These are phyloP conservation scores for Macrolepiota fuliginosa DNA, from an alignment of 768 basidiomycete genomes.

Conservation along the genomic window DNA sequence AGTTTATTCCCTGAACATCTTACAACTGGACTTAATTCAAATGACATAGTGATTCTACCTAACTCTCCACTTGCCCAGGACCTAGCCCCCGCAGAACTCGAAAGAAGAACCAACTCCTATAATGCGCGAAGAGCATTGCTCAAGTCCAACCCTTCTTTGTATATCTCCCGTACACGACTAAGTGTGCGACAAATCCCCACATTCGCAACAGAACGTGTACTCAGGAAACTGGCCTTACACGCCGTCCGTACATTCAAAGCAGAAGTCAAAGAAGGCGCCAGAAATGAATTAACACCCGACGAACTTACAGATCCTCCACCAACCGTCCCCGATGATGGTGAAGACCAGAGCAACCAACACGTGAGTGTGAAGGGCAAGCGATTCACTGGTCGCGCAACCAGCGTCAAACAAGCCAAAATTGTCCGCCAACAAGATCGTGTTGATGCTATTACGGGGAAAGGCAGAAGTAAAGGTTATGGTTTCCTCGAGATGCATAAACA, in stretches of 20 bases:
- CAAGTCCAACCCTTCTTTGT: slow-evolving; percentile 89
- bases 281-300: slow-evolving; percentile 65
- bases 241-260: slow-evolving; percentile 75
- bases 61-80: slow-evolving; percentile 77
- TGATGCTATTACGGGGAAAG: slow-evolving; percentile 83
- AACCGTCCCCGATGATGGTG: slow-evolving; percentile 17
- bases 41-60: slow-evolving; percentile 76
- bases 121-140: slow-evolving; percentile 81
- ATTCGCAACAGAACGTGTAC: slow-evolving; percentile 84
- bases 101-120: slow-evolving; percentile 83
- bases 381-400: slow-evolving; percentile 24
- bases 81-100: slow-evolving; percentile 73
- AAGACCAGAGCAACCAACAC: slow-evolving; percentile 13
- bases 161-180: slow-evolving; percentile 91
- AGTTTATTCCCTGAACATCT: neutral
- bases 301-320: slow-evolving; percentile 55
- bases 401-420: slow-evolving; percentile 89
- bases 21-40: neutral
- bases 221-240: slow-evolving; percentile 85
- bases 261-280: slow-evolving; percentile 64
- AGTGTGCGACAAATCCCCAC: slow-evolving; percentile 91
- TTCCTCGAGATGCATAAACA: slow-evolving; percentile 90
- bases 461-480: slow-evolving; percentile 91
- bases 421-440: slow-evolving; percentile 88
- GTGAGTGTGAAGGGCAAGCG: slow-evolving; percentile 22